Evolutionary conservation across 2,329 filamentous ascomycete genomes (phyloP).

Genomic region (Escovopsis sp.): DNA sequence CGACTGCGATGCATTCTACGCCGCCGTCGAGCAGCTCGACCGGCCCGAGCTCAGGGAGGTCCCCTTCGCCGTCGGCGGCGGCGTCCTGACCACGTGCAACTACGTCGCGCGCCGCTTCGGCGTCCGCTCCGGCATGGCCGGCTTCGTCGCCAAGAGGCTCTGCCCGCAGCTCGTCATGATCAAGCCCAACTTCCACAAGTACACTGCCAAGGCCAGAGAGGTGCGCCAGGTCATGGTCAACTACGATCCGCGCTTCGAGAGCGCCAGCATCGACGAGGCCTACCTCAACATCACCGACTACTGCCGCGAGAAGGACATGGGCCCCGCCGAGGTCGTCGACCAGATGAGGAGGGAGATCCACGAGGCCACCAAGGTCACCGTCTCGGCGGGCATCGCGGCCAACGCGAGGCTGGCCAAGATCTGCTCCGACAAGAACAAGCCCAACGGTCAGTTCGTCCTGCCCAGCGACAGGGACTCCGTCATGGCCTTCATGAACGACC

Average conservation of each 20-base stretch:
- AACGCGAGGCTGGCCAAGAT: slow-evolving; percentile 94
- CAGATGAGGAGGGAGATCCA: slow-evolving; percentile 66
- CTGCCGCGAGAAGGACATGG: slow-evolving; percentile 51
- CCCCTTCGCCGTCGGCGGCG: slow-evolving; percentile 76
- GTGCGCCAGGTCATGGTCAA: slow-evolving; percentile 65
- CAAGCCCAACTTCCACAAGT: slow-evolving; percentile 80
- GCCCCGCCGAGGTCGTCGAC: slow-evolving; percentile 56
- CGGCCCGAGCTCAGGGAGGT: slow-evolving; percentile 71
- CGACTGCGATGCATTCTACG: slow-evolving; percentile 96
- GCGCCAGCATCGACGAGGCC: slow-evolving; percentile 88
- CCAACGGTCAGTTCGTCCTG: slow-evolving; percentile 77
- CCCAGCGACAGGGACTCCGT: slow-evolving; percentile 58
- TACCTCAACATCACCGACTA: slow-evolving; percentile 91
- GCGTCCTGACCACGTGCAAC: slow-evolving; percentile 56
- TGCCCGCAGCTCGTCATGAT: slow-evolving; percentile 75
- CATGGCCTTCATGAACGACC: slow-evolving; percentile 68
- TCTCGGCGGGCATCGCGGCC: slow-evolving; percentile 86
- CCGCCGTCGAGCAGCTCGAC: slow-evolving; percentile 76
- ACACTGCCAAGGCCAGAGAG: slow-evolving; percentile 77
- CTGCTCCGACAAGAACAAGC: slow-evolving; percentile 88
- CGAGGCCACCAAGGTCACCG: slow-evolving; percentile 64
- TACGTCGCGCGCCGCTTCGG: slow-evolving; percentile 84
- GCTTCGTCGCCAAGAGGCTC: slow-evolving; percentile 86
- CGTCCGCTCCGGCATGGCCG: slow-evolving; percentile 87
- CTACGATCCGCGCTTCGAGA: slow-evolving; percentile 89